Evolutionary conservation across 257 asterid species (phyloP), one percentile per base, ranked within the genome.

Genomic region (Striga asiatica): DNA sequence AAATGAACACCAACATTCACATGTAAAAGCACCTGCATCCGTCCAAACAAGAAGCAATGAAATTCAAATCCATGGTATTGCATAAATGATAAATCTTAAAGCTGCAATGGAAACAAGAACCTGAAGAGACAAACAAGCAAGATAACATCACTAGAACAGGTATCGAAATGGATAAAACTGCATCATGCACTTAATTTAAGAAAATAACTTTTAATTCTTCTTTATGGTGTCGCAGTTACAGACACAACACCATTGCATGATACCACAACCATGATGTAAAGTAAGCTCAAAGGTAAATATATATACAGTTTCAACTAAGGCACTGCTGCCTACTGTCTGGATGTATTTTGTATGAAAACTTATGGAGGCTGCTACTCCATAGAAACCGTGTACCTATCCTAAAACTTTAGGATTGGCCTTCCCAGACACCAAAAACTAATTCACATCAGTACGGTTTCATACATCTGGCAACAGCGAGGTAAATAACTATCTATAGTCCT

Each of bases 21-120:
- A 74, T 88, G 97, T 85, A 92, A 88, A 71, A 88, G 94, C 66
- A 92, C 93, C 99, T 92, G 99, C 93, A 85, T 81, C 88, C 95
- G 84, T 88, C 94, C 99, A 75, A 70, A 74, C 77, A 87, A 74
- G 64, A 81, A 76, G n/a, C n/a, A 68, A 73, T 66, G 61, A 63
- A 73, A 76, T 63, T 73, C 79, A 84, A 64, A 74, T 81, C 76
- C 75, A 73, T 51, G 61, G 74, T 38, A 55, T 54, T 51, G 49
- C 67, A 66, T 37, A 51, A 46, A 55, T n/a, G n/a, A n/a, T n/a
- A n/a, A n/a, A n/a, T 27, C 43, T 50, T 49, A 68, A 57, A 56
- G 42, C 46, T 41, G 63, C 29, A 9, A 41, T 21, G 12, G 39
- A 59, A 28, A 64, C 8, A 46, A 22, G 35, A 52, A 34, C 31